Percentiles rank a stretch among this genome's conserved stretches.
These are phyloP conservation scores for Cryomyces antarcticus DNA, from an alignment of 495 filamentous ascomycete genomes.

Conservation along the genomic window DNA sequence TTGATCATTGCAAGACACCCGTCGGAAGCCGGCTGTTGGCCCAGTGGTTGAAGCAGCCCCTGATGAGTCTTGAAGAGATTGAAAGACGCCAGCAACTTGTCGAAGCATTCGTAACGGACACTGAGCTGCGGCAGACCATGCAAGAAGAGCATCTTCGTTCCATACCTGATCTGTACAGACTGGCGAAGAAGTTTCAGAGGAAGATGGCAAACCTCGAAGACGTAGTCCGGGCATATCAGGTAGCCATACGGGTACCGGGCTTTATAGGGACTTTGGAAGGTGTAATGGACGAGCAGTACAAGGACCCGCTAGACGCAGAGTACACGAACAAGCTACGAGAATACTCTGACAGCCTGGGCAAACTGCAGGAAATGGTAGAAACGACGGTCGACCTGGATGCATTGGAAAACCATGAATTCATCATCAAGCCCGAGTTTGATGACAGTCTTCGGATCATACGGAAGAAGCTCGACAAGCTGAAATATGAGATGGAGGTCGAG, in stretches of 20 bases:
- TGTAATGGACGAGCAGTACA: conserved; percentile 89
- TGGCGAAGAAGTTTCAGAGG: conserved; percentile 86
- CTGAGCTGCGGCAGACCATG: conserved; percentile 87
- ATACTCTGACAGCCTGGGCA: conserved; percentile 59
- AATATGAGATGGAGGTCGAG: conserved; percentile 66
- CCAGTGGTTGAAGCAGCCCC: conserved; percentile 94
- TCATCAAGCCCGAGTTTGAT: conserved; percentile 97
- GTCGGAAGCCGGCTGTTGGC: conserved; percentile 75
- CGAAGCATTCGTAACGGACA: conserved; percentile 85
- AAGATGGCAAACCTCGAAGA: conserved; percentile 84
- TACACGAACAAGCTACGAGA: conserved; percentile 68
- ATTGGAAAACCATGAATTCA: conserved; percentile 91
- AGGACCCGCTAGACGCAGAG: conserved; percentile 64
- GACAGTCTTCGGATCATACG: conserved; percentile 72
- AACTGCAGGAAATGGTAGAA: conserved; percentile 94
- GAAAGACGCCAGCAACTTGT: conserved; percentile 85
- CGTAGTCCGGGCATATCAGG: conserved; percentile 87
- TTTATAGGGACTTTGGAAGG: conserved; percentile 78
- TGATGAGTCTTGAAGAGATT: conserved; percentile 84
- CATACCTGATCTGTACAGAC: conserved; percentile 83
- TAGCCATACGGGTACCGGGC: conserved; percentile 73
- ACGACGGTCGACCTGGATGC: conserved; percentile 94
- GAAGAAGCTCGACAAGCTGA: conserved; percentile 73
- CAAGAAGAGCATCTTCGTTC: conserved; percentile 91
- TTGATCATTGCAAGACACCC: conserved; percentile 97